phyloP scores from a whole-genome alignment of 129 eudicot genomes.

The Escallonia herrerae region DNA sequence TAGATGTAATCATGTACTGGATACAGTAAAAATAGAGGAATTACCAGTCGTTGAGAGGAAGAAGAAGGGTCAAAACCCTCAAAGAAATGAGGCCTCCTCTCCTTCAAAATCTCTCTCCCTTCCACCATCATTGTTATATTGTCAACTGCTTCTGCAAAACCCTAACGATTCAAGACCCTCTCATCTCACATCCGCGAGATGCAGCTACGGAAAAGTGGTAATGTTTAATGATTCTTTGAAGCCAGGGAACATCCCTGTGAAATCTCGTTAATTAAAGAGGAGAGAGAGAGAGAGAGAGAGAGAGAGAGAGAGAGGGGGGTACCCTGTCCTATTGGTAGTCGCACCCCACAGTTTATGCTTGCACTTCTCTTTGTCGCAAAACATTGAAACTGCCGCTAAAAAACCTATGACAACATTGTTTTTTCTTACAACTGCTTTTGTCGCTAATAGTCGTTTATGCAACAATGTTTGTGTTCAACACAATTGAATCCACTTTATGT shows the following conservation, averaged over 20 bases:
- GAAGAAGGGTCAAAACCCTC: conserved; percentile 54
- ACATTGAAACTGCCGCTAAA: too few species aligned
- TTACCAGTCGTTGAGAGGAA: conserved; percentile 63
- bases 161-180: conserved; percentile 15
- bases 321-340: too few species aligned
- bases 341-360: too few species aligned
- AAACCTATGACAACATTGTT: too few species aligned
- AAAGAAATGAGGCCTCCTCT: conserved; percentile 51
- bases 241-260: conserved; percentile 6
- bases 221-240: not conserved
- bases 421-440: too few species aligned
- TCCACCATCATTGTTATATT: not conserved
- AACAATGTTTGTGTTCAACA: too few species aligned
- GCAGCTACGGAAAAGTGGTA: conserved; percentile 2
- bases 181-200: conserved; percentile 7
- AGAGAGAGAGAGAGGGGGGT: conserved; percentile 17
- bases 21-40: not conserved
- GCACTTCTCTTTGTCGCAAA: too few species aligned
- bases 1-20: not conserved
- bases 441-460: too few species aligned
- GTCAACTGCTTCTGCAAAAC: conserved; percentile 30
- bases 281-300: conserved; percentile 12
- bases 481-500: too few species aligned
- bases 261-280: conserved; percentile 10
- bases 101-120: conserved; percentile 30